A percentile compares a stretch with the other conserved stretches of the same genome.
Evolutionary conservation across 2,329 filamentous ascomycete genomes (phyloP).

Genomic region (Cercospora zeae-maydis): DNA sequence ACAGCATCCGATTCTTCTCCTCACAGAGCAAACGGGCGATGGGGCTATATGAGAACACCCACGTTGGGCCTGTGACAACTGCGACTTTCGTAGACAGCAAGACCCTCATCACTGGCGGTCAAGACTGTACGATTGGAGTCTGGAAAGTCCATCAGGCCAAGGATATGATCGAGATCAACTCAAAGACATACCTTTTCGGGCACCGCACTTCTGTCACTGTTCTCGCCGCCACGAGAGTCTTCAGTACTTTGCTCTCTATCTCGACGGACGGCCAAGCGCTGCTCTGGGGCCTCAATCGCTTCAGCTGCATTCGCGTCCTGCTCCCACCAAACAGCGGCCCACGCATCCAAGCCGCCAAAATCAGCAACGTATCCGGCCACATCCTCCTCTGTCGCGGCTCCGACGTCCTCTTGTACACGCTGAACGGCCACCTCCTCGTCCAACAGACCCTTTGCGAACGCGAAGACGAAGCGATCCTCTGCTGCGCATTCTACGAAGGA

Average conservation of each 20-base stretch:
- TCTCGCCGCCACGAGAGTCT: conserved; percentile 80
- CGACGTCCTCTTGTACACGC: conserved; percentile 72
- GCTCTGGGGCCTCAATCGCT: conserved; percentile 90
- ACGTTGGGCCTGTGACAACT: conserved; percentile 82
- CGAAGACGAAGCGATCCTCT: conserved; percentile 66
- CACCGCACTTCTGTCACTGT: conserved; percentile 80
- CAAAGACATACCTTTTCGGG: conserved; percentile 78
- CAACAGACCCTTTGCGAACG: conserved; percentile 74
- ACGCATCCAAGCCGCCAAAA: conserved; percentile 65
- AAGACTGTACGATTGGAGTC: conserved; percentile 85
- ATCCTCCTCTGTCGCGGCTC: conserved; percentile 79
- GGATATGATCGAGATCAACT: conserved; percentile 75
- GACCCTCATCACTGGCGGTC: conserved; percentile 85
- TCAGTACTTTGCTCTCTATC: conserved; percentile 81
- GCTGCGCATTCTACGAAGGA: conserved; percentile 91
- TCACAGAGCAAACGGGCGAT: conserved; percentile 76
- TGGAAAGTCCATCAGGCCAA: conserved; percentile 61
- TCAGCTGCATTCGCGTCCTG: conserved; percentile 65
- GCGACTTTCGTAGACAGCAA: conserved; percentile 83
- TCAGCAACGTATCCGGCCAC: conserved; percentile 88
- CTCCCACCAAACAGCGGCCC: conserved; percentile 54
- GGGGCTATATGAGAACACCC: conserved; percentile 88
- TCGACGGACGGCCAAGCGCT: conserved; percentile 78
- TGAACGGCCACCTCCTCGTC: conserved; percentile 80
- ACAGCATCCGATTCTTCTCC: conserved; percentile 91